Evolutionary conservation across 208 protist species (phyloP).

Genomic region (Acanthamoeba triangularis): DNA sequence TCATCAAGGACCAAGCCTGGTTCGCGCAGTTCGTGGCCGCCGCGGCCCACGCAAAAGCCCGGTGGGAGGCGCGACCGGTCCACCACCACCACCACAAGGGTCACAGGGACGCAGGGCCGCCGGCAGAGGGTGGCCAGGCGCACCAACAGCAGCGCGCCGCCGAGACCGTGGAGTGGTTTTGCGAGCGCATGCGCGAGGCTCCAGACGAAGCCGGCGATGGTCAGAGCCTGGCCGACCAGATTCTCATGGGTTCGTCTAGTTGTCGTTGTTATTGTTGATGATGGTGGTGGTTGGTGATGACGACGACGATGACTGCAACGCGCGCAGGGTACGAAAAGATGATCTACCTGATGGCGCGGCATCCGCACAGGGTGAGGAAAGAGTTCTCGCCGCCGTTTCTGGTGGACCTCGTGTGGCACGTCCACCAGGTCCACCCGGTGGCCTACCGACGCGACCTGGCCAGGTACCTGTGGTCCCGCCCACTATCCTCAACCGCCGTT

Average conservation of each 20-base stretch:
- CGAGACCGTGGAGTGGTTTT: slow-evolving; percentile 3
- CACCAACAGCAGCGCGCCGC: too few relatives aligned
- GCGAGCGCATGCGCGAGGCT: neutral
- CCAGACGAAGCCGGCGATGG: neutral
- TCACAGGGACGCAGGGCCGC: too few relatives aligned
- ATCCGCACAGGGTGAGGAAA: neutral
- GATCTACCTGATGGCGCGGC: neutral
- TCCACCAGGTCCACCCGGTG: neutral
- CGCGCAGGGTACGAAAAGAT: slow-evolving; percentile 4
- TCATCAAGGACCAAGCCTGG: neutral
- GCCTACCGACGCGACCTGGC: neutral
- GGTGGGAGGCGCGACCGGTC: neutral
- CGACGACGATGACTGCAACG: too few relatives aligned
- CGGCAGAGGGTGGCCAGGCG: too few relatives aligned
- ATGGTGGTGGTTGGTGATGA: neutral
- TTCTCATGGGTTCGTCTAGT: neutral
- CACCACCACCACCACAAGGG: too few relatives aligned
- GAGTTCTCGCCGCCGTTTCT: neutral
- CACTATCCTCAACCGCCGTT: too few relatives aligned
- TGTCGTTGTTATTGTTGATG: too few relatives aligned
- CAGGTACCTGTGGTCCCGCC: neutral
- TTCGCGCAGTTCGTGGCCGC: neutral
- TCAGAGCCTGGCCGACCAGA: neutral
- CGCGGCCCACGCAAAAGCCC: neutral
- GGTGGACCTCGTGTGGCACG: slow-evolving; percentile 13